phyloP scores from a whole-genome alignment of 352 stramenopile species.

The Pythium utonaiense region DNA sequence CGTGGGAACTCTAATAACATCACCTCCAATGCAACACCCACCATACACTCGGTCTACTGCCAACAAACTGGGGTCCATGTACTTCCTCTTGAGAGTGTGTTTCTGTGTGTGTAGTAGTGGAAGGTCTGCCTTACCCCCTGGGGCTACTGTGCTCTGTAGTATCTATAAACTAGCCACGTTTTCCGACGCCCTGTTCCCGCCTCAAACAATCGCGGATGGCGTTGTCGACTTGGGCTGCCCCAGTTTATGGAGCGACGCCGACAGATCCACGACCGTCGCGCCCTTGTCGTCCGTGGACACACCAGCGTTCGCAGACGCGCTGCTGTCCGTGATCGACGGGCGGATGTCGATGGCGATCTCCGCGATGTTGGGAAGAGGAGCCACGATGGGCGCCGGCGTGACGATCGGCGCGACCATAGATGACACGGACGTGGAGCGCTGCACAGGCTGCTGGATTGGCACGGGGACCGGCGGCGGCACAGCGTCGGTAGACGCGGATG shows the following conservation, averaged over 20 bases:
- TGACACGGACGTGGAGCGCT: slow-evolving; percentile 3
- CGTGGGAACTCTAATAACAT: not conserved
- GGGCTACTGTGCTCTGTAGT: slow-evolving; percentile 1
- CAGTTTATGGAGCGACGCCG: slow-evolving; percentile 32
- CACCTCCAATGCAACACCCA: too few relatives aligned
- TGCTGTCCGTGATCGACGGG: slow-evolving; percentile 22
- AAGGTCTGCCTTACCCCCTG: not conserved
- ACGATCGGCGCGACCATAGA: slow-evolving; percentile 2
- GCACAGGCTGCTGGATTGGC: slow-evolving; percentile 4
- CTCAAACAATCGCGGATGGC: slow-evolving; percentile 60
- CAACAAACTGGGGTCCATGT: not conserved
- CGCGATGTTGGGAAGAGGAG: slow-evolving; percentile 2
- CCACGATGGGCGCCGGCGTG: slow-evolving; percentile 11
- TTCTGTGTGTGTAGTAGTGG: slow-evolving; percentile 2
- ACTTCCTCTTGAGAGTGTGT: not conserved
- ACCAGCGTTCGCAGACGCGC: not conserved
- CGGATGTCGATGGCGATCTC: slow-evolving; percentile 41
- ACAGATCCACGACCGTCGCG: slow-evolving; percentile 22
- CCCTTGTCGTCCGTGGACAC: not conserved
- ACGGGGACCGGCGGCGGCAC: slow-evolving; percentile 10
- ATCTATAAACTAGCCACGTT: slow-evolving; percentile 3
- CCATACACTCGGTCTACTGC: not conserved
- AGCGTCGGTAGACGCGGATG: not conserved
- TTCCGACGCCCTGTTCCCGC: not conserved
- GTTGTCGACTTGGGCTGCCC: slow-evolving; percentile 48